Conservation (phyloP, 768 basidiomycete genomes). For the Tulasnella sp. region DNA sequence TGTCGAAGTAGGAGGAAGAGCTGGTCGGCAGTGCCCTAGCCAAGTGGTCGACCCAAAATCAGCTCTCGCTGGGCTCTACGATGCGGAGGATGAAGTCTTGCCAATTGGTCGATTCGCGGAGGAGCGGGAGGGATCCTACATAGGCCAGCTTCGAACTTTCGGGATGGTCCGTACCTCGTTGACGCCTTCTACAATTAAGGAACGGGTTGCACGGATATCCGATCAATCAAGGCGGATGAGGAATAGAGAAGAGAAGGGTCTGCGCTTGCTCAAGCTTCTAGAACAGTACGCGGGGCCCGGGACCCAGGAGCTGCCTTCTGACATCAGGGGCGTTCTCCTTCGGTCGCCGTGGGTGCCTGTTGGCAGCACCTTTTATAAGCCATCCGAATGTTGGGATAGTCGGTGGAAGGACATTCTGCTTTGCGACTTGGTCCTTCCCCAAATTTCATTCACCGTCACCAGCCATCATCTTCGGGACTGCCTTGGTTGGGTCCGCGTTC, state of each 20-base stretch:
- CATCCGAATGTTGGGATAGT: conserved; percentile 15
- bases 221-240: not conserved
- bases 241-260: not conserved
- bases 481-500: not conserved
- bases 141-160: not conserved
- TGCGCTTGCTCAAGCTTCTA: not conserved
- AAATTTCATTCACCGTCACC: not conserved
- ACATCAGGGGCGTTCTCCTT: not conserved
- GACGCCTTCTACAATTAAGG: not conserved
- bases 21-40: not conserved
- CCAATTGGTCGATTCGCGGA: not conserved
- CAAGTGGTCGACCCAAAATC: conserved; percentile 18
- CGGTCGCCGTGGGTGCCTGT: not conserved
- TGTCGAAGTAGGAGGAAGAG: not conserved
- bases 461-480: not conserved
- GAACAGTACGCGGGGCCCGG: not conserved
- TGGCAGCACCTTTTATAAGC: not conserved
- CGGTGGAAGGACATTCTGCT: not conserved
- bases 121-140: not conserved
- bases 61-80: conserved; percentile 9
- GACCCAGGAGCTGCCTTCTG: not conserved
- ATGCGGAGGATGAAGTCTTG: conserved; percentile 6
- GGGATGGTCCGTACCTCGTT: not conserved
- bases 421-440: conserved; percentile 13
- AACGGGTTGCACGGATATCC: conserved; percentile 1